phyloP scores from a whole-genome alignment of 2,329 filamentous ascomycete genomes.

The Colletotrichum sp. region DNA sequence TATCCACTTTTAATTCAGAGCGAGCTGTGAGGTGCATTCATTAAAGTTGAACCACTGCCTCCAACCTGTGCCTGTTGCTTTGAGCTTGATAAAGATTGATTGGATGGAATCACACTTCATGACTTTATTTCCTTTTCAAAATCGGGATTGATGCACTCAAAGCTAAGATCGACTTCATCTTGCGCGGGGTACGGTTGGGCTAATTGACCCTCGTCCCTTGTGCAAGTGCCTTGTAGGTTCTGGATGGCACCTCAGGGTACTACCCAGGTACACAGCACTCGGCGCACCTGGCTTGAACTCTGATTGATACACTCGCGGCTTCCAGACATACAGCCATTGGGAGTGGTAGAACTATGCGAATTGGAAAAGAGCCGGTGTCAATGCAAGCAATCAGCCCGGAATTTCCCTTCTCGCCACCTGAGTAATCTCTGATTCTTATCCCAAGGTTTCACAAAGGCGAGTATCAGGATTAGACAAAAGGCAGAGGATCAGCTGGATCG shows the following conservation, averaged over 20 bases:
- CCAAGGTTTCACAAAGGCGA: background rate
- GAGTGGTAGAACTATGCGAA: background rate
- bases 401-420: background rate
- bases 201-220: background rate
- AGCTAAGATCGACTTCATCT: background rate
- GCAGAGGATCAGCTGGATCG: background rate
- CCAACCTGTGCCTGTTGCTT: background rate
- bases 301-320: background rate
- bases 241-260: background rate
- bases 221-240: background rate
- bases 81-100: background rate
- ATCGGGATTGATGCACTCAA: background rate
- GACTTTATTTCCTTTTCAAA: background rate
- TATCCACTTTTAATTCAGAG: background rate
- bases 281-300: background rate
- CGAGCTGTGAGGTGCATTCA: background rate
- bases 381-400: background rate
- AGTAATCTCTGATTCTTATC: background rate
- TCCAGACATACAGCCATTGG: background rate
- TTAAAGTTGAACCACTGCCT: background rate
- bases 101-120: background rate
- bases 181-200: background rate
- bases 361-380: background rate
- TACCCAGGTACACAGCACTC: background rate
- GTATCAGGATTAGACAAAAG: background rate